Evolutionary conservation across 1,284 basidiomycete genomes (phyloP).

Genomic region (Cutaneotrichosporon cutaneum): DNA sequence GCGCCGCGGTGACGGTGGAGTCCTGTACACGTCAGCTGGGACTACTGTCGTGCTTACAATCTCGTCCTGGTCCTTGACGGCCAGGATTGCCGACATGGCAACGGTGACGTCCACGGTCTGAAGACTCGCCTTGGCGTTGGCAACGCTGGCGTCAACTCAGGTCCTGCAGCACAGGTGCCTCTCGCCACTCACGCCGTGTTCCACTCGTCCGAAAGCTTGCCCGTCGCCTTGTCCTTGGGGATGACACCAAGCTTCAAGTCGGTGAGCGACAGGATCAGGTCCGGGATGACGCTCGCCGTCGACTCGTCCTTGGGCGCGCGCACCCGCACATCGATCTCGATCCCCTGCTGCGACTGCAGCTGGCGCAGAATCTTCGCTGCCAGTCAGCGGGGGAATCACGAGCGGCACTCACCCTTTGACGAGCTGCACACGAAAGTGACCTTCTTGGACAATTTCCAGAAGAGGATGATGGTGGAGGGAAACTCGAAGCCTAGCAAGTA

Average conservation of each 20-base stretch:
- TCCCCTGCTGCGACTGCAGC: conserved; percentile 32
- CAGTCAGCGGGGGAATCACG: not conserved
- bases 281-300: conserved; percentile 37
- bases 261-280: conserved; percentile 37
- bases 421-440: conserved; percentile 80
- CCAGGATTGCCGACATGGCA: conserved; percentile 74
- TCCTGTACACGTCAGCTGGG: conserved; percentile 59
- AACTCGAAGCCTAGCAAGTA: conserved; percentile 97
- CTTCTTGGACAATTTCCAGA: conserved; percentile 60
- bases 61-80: conserved; percentile 88
- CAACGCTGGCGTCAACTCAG: conserved; percentile 24
- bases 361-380: conserved; percentile 51
- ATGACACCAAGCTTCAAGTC: conserved; percentile 47
- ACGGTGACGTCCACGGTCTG: conserved; percentile 75
- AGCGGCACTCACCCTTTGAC: conserved; percentile 68
- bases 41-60: conserved; percentile 59
- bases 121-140: conserved; percentile 51
- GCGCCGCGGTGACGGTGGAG: conserved; percentile 70
- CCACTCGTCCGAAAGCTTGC: conserved; percentile 53
- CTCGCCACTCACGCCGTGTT: conserved; percentile 55
- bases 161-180: no score
- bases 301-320: conserved; percentile 47
- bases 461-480: conserved; percentile 84
- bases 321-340: conserved; percentile 45
- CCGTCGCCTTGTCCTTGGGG: conserved; percentile 51